These are phyloP conservation scores for Auricularia auricula-judae DNA, from an alignment of 768 basidiomycete species.

Conservation along the genomic window DNA sequence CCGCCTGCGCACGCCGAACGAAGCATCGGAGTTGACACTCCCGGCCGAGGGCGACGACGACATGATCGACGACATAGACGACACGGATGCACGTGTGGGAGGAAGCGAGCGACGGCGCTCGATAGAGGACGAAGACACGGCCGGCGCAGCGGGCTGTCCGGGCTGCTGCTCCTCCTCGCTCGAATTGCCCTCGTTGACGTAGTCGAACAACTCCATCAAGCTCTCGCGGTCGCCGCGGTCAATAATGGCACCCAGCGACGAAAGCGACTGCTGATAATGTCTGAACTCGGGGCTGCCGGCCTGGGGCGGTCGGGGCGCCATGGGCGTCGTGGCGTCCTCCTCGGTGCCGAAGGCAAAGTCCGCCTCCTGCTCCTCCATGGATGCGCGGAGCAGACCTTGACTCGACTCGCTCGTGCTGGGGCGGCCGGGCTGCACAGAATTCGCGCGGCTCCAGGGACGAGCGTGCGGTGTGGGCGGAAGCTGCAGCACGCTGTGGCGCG, in stretches of 20 bases:
- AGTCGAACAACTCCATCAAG: slow-evolving; percentile 55
- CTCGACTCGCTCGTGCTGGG: slow-evolving; percentile 60
- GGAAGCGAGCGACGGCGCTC: slow-evolving; percentile 67
- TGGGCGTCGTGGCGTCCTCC: background rate
- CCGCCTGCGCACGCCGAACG: slow-evolving; percentile 59
- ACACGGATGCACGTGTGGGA: slow-evolving; percentile 37
- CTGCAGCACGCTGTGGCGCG: background rate
- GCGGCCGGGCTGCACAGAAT: slow-evolving; percentile 29
- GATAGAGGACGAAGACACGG: slow-evolving; percentile 31
- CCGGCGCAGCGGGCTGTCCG: background rate
- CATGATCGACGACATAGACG: slow-evolving; percentile 4
- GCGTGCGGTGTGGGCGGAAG: background rate
- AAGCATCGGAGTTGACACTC: background rate
- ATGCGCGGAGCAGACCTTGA: slow-evolving; percentile 29
- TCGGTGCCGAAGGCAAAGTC: background rate
- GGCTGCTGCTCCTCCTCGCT: slow-evolving; percentile 2
- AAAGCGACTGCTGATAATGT: slow-evolving; percentile 72
- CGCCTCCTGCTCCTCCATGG: background rate
- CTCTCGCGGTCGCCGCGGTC: slow-evolving; percentile 69
- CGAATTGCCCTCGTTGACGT: background rate
- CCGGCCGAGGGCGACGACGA: slow-evolving; percentile 2
- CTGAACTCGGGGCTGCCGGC: slow-evolving; percentile 37
- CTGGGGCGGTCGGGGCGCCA: background rate
- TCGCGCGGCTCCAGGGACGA: slow-evolving; percentile 16
- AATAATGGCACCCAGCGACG: slow-evolving; percentile 70